A percentile compares a stretch with the other conserved stretches of the same genome.
These are phyloP conservation scores for Talaromyces amestolkiae DNA, from an alignment of 2,329 filamentous ascomycete genomes.

Conservation along the genomic window DNA sequence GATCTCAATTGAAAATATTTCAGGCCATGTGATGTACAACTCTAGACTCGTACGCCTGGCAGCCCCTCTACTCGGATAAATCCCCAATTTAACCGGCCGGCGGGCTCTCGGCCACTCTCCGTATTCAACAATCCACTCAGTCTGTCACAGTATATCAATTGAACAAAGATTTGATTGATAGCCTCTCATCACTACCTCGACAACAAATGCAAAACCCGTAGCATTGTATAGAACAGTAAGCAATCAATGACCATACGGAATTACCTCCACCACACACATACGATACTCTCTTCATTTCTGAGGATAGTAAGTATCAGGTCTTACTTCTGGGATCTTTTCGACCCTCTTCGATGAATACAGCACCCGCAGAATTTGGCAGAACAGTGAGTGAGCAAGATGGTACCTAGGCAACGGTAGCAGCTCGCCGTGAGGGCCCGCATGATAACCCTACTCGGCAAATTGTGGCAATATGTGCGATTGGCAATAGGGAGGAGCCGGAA, in stretches of 20 bases:
- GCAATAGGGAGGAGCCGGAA: too few species aligned
- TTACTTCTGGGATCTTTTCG: constrained; percentile 1
- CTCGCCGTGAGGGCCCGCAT: too few species aligned
- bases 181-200: too few species aligned
- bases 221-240: too few species aligned
- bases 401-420: too few species aligned
- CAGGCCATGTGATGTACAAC: neutral
- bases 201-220: too few species aligned
- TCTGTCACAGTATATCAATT: neutral
- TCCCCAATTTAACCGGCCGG: constrained; percentile 7
- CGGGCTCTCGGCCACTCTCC: neutral
- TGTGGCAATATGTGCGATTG: too few species aligned
- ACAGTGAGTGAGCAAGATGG: constrained; percentile 1
- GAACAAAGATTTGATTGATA: too few species aligned
- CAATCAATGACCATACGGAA: too few species aligned
- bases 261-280: neutral
- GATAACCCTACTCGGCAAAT: too few species aligned
- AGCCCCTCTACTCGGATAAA: constrained; percentile 6
- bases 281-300: neutral
- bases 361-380: constrained; percentile 14
- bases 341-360: constrained; percentile 17
- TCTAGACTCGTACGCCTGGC: neutral
- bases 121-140: neutral
- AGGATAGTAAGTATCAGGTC: neutral
- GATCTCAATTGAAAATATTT: neutral